Percentiles rank a stretch among this genome's conserved stretches.
phyloP scores from a whole-genome alignment of 345 rosid genomes.

The Viola odorata region DNA sequence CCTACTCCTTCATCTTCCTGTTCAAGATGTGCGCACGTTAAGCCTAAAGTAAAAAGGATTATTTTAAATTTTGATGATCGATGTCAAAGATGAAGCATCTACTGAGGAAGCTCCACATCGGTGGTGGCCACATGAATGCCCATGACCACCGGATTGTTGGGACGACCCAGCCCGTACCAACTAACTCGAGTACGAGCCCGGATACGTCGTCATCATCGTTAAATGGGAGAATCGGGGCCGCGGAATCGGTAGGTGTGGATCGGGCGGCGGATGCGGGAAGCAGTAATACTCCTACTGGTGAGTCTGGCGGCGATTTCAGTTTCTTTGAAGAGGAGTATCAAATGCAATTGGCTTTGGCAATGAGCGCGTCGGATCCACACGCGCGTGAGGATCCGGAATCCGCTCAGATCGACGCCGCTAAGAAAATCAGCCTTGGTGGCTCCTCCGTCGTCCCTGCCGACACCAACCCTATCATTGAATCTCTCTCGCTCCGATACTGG shows the following conservation, averaged over 20 bases:
- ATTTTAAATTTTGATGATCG: constrained; percentile 47
- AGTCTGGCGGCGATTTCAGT: constrained; percentile 47
- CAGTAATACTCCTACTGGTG: background rate
- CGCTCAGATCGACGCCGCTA: constrained; percentile 93
- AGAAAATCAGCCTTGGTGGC: constrained; percentile 85
- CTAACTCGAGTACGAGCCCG: constrained; percentile 39
- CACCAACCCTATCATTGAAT: constrained; percentile 48
- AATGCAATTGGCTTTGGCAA: constrained; percentile 90
- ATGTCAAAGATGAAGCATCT: constrained; percentile 97
- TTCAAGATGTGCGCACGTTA: constrained; percentile 39
- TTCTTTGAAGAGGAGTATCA: constrained; percentile 90
- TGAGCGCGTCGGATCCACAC: constrained; percentile 85
- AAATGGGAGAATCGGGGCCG: constrained; percentile 40
- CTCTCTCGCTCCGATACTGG: constrained; percentile 84
- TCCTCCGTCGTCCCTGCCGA: constrained; percentile 35
- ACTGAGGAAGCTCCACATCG: constrained; percentile 86
- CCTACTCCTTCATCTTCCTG: constrained; percentile 23
- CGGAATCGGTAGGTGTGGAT: constrained; percentile 44
- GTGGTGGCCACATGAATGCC: constrained; percentile 48
- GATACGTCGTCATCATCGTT: constrained; percentile 34
- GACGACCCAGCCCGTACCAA: constrained; percentile 30
- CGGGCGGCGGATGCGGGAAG: constrained; percentile 24
- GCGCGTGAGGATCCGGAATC: constrained; percentile 63
- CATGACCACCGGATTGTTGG: constrained; percentile 38
- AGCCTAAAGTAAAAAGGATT: constrained; percentile 8